phyloP scores from a whole-genome alignment of 768 basidiomycete species.

The Pleurotus cornucopiae region DNA sequence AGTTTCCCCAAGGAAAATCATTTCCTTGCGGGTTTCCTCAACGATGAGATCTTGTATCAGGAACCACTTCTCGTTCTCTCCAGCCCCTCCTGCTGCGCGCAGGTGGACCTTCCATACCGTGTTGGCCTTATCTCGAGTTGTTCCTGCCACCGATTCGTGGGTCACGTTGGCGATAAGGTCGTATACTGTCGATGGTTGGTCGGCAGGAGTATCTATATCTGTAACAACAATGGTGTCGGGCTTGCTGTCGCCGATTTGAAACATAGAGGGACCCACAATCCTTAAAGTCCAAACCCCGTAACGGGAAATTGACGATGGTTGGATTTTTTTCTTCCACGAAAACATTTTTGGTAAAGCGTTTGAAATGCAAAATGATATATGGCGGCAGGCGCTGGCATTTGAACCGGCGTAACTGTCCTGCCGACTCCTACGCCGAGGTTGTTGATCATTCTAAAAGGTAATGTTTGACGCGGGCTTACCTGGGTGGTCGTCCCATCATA shows the following conservation, averaged over 20 bases:
- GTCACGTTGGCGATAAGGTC: slow-evolving; percentile 96
- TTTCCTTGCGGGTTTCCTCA: slow-evolving; percentile 92
- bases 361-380: slow-evolving; percentile 93
- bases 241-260: slow-evolving; percentile 17
- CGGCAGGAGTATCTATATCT: slow-evolving; percentile 76
- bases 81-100: slow-evolving; percentile 68
- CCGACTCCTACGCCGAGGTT: slow-evolving; percentile 60
- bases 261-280: slow-evolving; percentile 65
- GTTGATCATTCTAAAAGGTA: neutral
- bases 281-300: slow-evolving; percentile 86
- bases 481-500: slow-evolving; percentile 92
- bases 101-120: slow-evolving; percentile 93
- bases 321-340: slow-evolving; percentile 99
- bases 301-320: slow-evolving; percentile 96
- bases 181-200: slow-evolving; percentile 67
- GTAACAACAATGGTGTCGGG: slow-evolving; percentile 15
- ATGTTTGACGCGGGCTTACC: slow-evolving; percentile 38
- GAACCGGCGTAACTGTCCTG: slow-evolving; percentile 80
- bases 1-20: slow-evolving; percentile 98
- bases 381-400: slow-evolving; percentile 87
- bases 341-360: slow-evolving; percentile 92
- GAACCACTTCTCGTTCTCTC: slow-evolving; percentile 90
- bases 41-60: slow-evolving; percentile 96
- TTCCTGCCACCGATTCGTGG: slow-evolving; percentile 94
- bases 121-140: slow-evolving; percentile 86